Evolutionary conservation across 2,329 filamentous ascomycete genomes (phyloP), one percentile per base, ranked within the genome.

Genomic region (Hyphodiscus sp.): DNA sequence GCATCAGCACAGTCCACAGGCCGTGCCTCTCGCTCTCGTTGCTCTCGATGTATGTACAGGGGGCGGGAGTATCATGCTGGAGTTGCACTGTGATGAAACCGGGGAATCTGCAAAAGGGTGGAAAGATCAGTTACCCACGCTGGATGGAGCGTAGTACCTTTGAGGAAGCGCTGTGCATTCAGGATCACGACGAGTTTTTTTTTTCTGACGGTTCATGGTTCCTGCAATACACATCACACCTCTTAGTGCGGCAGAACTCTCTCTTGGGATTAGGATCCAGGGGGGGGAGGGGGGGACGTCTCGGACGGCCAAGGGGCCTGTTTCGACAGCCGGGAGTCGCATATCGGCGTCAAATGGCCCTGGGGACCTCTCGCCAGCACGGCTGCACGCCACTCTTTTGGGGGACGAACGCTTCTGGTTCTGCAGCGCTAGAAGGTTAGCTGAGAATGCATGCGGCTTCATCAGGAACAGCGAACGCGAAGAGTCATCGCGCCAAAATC

Each of bases 201-300:
- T 55, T 42, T 30, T 46, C 49, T 41, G 53, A 45, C 46, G 16
- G 29, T 16, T 47, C 41, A 45, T 49, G 16, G 29, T 16, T 47
- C 41, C 51, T 55, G 49, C 53, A 55, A 45, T 51, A 47, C 41
- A 41, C 45, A 55, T 55, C 53, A 55, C 49, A 51, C 7, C 42
- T 49, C 20, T 41, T 46, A 48, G 19, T 38, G 33, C 13, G 33
- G 33, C 5, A 4, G 33, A 38, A 38, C 16, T 38, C 2, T 33
- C n/a, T 8, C 8, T 38, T 38, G 33, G 33, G 33, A 38, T 38
- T 13, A 38, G 33, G 33, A 10, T 10, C 13, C 5, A 38, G 33
- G 29, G 29, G 7, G 7, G 29, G 29, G 7, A 33, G n/a, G n/a
- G n/a, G n/a, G n/a, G n/a, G n/a, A n/a, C n/a, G n/a, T n/a, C n/a